Base-by-base conservation (phyloP, 2,329 filamentous ascomycete species). In the Botryotinia convoluta region DNA sequence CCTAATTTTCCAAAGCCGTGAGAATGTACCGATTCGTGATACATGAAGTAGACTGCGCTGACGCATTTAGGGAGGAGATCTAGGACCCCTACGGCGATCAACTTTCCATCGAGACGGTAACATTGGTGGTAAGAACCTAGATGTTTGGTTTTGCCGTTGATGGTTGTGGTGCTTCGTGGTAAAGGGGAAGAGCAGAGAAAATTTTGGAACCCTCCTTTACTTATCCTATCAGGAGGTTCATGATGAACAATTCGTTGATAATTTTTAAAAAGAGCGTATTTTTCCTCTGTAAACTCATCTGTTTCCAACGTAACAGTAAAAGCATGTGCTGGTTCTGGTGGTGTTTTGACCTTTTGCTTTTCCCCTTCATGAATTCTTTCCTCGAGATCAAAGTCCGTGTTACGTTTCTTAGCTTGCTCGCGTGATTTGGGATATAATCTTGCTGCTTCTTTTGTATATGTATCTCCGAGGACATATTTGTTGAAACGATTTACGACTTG, bases 1-100 rank as follows among this genome's bases (percentile, higher is more conserved):
- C 91, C 90, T 8, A 95, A 82, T 81, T 95, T 96, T 1, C 93
- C 93, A 44, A 93, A 91, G 37, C 87, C 87, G 82, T 88, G 90
- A 73, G 86, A 85, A 77, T 92, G 89, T 71, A 94, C 89, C 75
- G 92, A 92, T 78, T 91, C 89, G 78, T 95, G 88, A 79, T 96
- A 96, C 74, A 96, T 83, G 80, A 96, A 93, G 82, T 96, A 96
- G 18, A 96, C 93, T 7, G 91, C 91, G 78, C 92, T 95, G 68
- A 96, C 91, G 76, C 89, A 91, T 73, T 93, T 85, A 0, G 93
- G 93, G 1, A 96, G 84, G 14, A 96, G 85, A 79, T 96, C 93
- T 8, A 96, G 84, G 1, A 96, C 91, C 0, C 91, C 91, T 76
- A 96, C 87, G 3, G 93, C 93, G 37, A 95, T 89, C 22, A 96